Base-by-base conservation (phyloP, 1,284 basidiomycete species). In the Grifola frondosa region DNA sequence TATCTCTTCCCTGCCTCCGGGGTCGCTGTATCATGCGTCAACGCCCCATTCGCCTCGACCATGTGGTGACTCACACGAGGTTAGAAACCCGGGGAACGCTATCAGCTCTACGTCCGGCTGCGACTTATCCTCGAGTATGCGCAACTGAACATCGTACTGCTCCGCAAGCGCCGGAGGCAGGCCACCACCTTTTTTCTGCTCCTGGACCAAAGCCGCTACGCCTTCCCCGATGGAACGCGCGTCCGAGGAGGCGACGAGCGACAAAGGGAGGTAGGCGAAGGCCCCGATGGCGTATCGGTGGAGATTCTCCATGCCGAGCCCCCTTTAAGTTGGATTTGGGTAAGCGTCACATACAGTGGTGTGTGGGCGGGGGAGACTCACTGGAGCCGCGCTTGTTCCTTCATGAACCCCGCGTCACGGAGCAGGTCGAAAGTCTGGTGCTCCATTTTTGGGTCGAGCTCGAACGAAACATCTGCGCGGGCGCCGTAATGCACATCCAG, bases 1-100 rank as follows among this genome's bases (percentile, higher is more conserved):
- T 64, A 63, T 30, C 54, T 53, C 46, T 60, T 64, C 23, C 50
- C 60, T 0, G 51, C 44, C 30, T 38, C 22, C 13, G 61, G 59
- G 0, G 51, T 40, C 26, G 54, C 60, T 61, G 33, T 11, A 12
- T 13, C 9, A 23, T 6, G 6, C 16, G 6, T 19, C 21, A 28
- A 37, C n/a, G 6, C 30, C 13, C 26, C 12, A 10, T 9, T 22
- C 16, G 11, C n/a, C n/a, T n/a, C n/a, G 19, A 39, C 4, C 15
- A 9, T 21, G 22, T 9, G 25, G 22, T 23, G 30, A 35, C 49
- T 35, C 19, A 48, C 49, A 36, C 9, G 39, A 37, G 2, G 49
- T 30, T 28, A 48, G 6, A 28, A 40, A 47, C 12, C 25, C 44
- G 23, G 49, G 40, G 15, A 31, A 44, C 12, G 32, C 40, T 20